These are phyloP conservation scores for Suhomyces xylopsoci DNA, from an alignment of 805 yeast genomes.

Conservation along the genomic window DNA sequence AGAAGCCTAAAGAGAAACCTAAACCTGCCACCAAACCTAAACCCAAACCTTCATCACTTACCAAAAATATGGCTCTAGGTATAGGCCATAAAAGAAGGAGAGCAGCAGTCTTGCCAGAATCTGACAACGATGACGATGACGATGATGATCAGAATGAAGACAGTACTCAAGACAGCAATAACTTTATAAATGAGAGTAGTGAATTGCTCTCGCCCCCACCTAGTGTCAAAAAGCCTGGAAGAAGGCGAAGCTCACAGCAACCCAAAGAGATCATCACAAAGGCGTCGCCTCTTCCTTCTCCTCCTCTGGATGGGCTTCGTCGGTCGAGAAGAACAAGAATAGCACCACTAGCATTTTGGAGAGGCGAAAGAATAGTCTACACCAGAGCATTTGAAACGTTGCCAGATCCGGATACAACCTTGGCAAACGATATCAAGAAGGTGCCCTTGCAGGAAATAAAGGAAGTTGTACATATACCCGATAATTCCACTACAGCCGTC, in stretches of 20 bases:
- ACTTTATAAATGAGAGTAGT: slow-evolving; percentile 3
- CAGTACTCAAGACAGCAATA: slow-evolving; percentile 22
- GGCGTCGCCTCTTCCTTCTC: slow-evolving; percentile 39
- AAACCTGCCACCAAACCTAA: neutral
- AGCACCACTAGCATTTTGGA: slow-evolving; percentile 80
- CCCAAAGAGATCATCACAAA: slow-evolving; percentile 1
- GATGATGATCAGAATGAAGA: slow-evolving; percentile 20
- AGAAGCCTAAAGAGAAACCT: too few species aligned
- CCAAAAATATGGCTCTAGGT: slow-evolving; percentile 35
- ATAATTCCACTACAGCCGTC: slow-evolving; percentile 9
- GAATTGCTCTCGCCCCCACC: slow-evolving; percentile 11
- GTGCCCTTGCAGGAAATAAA: slow-evolving; percentile 55
- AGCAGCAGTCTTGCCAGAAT: slow-evolving; percentile 11
- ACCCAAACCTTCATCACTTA: slow-evolving; percentile 17
- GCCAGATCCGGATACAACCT: slow-evolving; percentile 42
- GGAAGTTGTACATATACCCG: slow-evolving; percentile 54
- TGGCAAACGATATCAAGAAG: slow-evolving; percentile 28
- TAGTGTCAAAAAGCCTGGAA: slow-evolving; percentile 12
- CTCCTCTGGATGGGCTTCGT: slow-evolving; percentile 50
- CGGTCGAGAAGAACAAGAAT: slow-evolving; percentile 64
- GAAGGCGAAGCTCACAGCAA: slow-evolving; percentile 9
- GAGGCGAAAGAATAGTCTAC: slow-evolving; percentile 73
- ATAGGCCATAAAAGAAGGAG: slow-evolving; percentile 7
- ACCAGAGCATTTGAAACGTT: slow-evolving; percentile 32
- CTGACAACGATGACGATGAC: slow-evolving; percentile 23